phyloP scores from a whole-genome alignment of 2,329 filamentous ascomycete species.

The Sporothrix dimorphospora region DNA sequence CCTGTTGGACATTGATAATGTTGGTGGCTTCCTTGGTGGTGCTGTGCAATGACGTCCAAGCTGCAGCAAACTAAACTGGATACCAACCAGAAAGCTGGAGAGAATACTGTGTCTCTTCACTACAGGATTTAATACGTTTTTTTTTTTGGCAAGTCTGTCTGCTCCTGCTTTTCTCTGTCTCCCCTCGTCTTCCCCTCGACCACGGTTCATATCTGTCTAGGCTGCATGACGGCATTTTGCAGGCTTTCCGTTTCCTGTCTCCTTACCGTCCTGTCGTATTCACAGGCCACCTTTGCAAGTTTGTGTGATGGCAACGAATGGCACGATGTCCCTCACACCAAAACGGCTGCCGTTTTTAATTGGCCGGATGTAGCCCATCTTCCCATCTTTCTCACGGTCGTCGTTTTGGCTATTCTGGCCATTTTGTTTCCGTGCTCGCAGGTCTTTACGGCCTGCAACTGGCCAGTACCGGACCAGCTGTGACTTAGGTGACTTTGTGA shows the following conservation, averaged over 20 bases:
- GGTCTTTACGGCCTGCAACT: constrained; percentile 10
- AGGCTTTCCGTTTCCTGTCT: background rate
- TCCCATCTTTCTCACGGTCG: background rate
- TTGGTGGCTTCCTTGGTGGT: background rate
- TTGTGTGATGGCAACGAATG: background rate
- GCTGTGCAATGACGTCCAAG: background rate
- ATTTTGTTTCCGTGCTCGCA: background rate
- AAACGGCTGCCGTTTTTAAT: background rate
- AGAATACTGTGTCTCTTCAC: background rate
- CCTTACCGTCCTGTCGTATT: background rate
- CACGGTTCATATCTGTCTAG: background rate
- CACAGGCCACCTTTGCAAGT: background rate
- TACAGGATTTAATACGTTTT: background rate
- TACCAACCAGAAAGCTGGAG: background rate
- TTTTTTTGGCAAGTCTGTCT: background rate
- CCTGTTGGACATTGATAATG: background rate
- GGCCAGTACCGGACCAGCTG: constrained; percentile 12
- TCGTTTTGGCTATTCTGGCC: too few relatives aligned
- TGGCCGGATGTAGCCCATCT: background rate
- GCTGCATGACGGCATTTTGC: constrained; percentile 8
- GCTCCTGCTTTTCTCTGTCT: too few relatives aligned
- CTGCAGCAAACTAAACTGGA: constrained; percentile 1
- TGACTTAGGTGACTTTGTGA: constrained; percentile 17
- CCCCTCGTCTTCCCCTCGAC: too few relatives aligned
- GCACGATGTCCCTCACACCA: background rate